Evolutionary conservation across 2,329 filamentous ascomycete genomes (phyloP).

Genomic region (Sordariomycetes sp.): DNA sequence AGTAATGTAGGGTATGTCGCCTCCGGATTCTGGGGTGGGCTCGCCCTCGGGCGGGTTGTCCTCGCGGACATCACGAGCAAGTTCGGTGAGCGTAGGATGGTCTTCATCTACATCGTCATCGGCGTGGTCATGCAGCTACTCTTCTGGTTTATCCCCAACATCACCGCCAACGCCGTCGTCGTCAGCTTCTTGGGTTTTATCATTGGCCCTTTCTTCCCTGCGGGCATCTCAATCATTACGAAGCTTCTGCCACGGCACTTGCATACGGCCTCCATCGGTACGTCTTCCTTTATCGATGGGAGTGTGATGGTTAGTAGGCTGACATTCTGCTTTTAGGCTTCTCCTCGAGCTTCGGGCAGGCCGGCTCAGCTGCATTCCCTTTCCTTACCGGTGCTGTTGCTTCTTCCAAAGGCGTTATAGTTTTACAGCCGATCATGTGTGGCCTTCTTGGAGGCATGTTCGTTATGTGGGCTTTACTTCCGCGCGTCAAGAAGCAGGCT

Average conservation of each 20-base stretch:
- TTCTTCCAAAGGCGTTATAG: slow-evolving; percentile 25
- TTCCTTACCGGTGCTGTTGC: slow-evolving; percentile 39
- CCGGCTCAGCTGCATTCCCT: slow-evolving; percentile 40
- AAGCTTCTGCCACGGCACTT: slow-evolving; percentile 30
- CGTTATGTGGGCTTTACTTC: slow-evolving; percentile 30
- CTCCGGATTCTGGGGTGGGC: slow-evolving; percentile 57
- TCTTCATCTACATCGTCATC: slow-evolving; percentile 52
- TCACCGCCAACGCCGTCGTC: slow-evolving; percentile 40
- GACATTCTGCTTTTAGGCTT: slow-evolving; percentile 15
- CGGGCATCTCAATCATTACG: slow-evolving; percentile 37
- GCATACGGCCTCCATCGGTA: slow-evolving; percentile 24
- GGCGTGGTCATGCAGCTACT: slow-evolving; percentile 56
- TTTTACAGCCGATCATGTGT: slow-evolving; percentile 37
- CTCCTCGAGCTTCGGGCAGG: slow-evolving; percentile 43
- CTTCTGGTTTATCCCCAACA: slow-evolving; percentile 65
- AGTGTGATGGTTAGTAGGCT: neutral
- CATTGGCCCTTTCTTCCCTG: slow-evolving; percentile 43
- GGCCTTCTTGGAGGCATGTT: slow-evolving; percentile 30
- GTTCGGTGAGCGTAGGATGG: slow-evolving; percentile 56
- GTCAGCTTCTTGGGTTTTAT: slow-evolving; percentile 40
- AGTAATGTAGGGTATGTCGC: slow-evolving; percentile 68
- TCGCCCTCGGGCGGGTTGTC: slow-evolving; percentile 62
- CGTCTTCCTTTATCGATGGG: slow-evolving; percentile 35
- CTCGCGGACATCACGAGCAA: slow-evolving; percentile 52
- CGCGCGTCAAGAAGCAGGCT: slow-evolving; percentile 6